Percentiles rank a stretch among this genome's conserved stretches.
Evolutionary conservation across 2,329 filamentous ascomycete species (phyloP).

Genomic region (Trichoderma afroharzianum): DNA sequence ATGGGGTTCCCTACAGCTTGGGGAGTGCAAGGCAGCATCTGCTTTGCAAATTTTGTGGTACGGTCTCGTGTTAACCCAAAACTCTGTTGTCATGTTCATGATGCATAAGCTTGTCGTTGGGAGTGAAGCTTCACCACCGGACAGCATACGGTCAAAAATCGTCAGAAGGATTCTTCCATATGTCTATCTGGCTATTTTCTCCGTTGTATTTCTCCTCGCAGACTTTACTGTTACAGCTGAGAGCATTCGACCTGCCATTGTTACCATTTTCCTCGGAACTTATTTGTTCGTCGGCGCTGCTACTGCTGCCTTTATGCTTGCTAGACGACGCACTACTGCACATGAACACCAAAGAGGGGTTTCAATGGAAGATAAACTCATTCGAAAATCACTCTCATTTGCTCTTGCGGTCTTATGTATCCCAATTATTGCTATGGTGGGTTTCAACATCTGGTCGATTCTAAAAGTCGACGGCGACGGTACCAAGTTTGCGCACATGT

Average conservation of each 20-base stretch:
- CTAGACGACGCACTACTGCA: not conserved
- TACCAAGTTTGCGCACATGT: not conserved
- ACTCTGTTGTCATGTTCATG: not conserved
- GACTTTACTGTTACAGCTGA: not conserved
- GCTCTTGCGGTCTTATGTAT: not conserved
- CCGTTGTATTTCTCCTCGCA: not conserved
- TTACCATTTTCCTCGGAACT: not conserved
- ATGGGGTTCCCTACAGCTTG: not conserved
- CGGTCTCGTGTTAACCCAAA: not conserved
- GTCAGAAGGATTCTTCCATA: not conserved
- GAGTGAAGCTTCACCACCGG: not conserved
- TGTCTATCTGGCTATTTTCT: not conserved
- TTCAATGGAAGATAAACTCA: not conserved
- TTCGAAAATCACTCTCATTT: not conserved
- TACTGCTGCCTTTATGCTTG: not conserved
- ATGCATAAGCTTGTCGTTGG: not conserved
- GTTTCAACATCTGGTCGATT: not conserved
- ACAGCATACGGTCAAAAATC: not conserved
- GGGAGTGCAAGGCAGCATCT: not conserved
- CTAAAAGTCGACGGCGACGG: not conserved
- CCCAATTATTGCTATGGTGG: not conserved
- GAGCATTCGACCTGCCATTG: not conserved
- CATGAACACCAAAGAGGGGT: not conserved
- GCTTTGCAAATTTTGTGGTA: not conserved
- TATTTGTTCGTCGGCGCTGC: not conserved